A percentile compares a stretch with the other conserved stretches of the same genome.
Conservation (phyloP, 1,139 yeast species). For the Hemisphaericaspora xylofermentans region DNA sequence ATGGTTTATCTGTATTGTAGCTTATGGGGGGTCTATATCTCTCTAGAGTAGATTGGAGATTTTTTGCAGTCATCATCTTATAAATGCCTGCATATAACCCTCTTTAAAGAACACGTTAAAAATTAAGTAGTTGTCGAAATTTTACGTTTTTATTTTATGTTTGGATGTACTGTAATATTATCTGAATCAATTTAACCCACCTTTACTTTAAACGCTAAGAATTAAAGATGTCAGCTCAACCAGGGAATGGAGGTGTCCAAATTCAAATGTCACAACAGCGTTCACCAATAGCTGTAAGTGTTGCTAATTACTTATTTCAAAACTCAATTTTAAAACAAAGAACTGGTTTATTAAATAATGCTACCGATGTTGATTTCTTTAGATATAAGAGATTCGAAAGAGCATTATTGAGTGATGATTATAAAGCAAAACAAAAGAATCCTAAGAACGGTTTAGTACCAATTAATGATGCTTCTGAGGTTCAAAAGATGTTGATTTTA, state of each 20-base stretch:
- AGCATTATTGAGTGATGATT: constrained; percentile 74
- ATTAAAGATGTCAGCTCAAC: constrained; percentile 6
- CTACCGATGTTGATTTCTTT: constrained; percentile 74
- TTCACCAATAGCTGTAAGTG: constrained; percentile 37
- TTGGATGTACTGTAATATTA: no score
- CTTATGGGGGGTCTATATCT: no score
- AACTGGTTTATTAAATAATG: constrained; percentile 70
- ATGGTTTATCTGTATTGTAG: no score
- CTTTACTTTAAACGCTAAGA: constrained; percentile 4
- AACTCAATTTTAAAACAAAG: constrained; percentile 71
- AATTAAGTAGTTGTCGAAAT: no score
- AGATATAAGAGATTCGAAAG: constrained; percentile 80
- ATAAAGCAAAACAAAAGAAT: constrained; percentile 54
- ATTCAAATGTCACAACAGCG: constrained; percentile 19
- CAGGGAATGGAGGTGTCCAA: constrained; percentile 13
- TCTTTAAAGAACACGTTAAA: constrained; percentile 5
- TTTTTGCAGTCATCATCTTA: not conserved
- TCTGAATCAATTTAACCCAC: no score
- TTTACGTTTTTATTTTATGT: not conserved
- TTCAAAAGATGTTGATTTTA: constrained; percentile 60
- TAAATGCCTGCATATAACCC: not conserved
- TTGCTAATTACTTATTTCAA: constrained; percentile 72
- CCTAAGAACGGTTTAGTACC: constrained; percentile 60
- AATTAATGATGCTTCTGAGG: constrained; percentile 51
- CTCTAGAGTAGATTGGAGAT: no score